Evolutionary conservation across 345 rosid genomes (phyloP).

Genomic region (Tarenaya hassleriana): DNA sequence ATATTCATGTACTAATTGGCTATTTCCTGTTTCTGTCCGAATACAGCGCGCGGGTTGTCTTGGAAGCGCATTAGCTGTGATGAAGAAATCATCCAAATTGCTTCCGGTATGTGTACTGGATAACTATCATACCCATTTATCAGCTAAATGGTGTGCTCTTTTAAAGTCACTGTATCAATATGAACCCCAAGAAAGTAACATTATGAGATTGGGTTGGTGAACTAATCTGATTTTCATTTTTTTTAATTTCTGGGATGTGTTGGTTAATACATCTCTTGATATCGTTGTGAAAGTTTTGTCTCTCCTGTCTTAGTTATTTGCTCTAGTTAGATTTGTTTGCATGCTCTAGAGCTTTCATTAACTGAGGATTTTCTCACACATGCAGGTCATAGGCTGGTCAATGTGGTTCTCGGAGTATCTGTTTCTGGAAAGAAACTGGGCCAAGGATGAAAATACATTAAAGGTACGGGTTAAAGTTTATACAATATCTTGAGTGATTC

Average conservation of each 20-base stretch:
- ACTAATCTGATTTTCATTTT: background rate
- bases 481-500: slow-evolving; percentile 4
- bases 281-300: slow-evolving; percentile 4
- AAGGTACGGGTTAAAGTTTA: slow-evolving; percentile 30
- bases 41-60: slow-evolving; percentile 90
- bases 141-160: slow-evolving; percentile 6
- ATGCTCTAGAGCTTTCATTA: slow-evolving; percentile 13
- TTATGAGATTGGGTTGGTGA: background rate
- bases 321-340: background rate
- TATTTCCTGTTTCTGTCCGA: slow-evolving; percentile 13
- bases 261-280: slow-evolving; percentile 5
- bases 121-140: background rate
- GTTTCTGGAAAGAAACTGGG: slow-evolving; percentile 90
- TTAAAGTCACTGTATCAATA: too few species aligned
- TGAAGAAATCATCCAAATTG: slow-evolving; percentile 89
- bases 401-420: slow-evolving; percentile 99
- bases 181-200: background rate
- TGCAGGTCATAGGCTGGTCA: slow-evolving; percentile 98
- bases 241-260: background rate
- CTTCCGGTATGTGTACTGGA: slow-evolving; percentile 61
- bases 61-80: slow-evolving; percentile 84
- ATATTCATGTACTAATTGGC: slow-evolving; percentile 20
- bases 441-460: slow-evolving; percentile 76
- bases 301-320: background rate
- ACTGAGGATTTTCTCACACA: slow-evolving; percentile 3